A percentile compares a stretch with the other conserved stretches of the same genome.
phyloP scores from a whole-genome alignment of 2,329 filamentous ascomycete species.

The Canariomyces notabilis region DNA sequence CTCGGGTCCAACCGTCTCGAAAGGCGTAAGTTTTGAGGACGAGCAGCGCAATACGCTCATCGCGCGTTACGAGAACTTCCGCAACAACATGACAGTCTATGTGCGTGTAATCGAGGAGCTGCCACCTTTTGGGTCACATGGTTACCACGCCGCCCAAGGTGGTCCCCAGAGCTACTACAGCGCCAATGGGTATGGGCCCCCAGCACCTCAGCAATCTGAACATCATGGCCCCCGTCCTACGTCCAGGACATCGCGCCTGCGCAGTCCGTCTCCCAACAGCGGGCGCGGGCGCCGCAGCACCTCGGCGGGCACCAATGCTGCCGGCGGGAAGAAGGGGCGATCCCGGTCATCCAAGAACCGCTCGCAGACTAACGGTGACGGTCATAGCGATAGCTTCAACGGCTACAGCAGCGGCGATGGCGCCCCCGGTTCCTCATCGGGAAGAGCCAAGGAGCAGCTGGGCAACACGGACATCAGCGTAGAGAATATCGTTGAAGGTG shows the following conservation, averaged over 20 bases:
- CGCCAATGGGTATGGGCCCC: constrained; percentile 47
- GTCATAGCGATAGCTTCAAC: constrained; percentile 59
- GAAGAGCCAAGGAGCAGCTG: constrained; percentile 77
- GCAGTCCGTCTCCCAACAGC: constrained; percentile 70
- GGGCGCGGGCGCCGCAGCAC: constrained; percentile 69
- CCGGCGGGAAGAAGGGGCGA: constrained; percentile 57
- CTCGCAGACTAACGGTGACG: constrained; percentile 50
- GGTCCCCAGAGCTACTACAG: constrained; percentile 52
- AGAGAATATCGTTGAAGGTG: constrained; percentile 96
- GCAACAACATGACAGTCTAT: constrained; percentile 86
- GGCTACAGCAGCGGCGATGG: constrained; percentile 86
- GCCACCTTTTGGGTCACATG: constrained; percentile 47
- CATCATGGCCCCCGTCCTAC: constrained; percentile 61
- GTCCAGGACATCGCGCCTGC: constrained; percentile 66
- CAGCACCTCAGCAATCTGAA: constrained; percentile 45
- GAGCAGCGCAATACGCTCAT: constrained; percentile 85
- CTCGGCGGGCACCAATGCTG: constrained; percentile 56
- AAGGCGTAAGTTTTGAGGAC: constrained; percentile 94
- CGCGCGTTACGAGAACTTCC: constrained; percentile 92
- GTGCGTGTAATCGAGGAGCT: constrained; percentile 73
- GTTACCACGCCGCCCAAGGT: constrained; percentile 48
- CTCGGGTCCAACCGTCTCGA: constrained; percentile 61
- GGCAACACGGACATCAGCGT: constrained; percentile 96
- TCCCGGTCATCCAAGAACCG: constrained; percentile 66
- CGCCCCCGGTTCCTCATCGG: constrained; percentile 69